These are phyloP conservation scores for Climacium dendroides DNA, from an alignment of 225 moss, liverwort and hornwort species.

Conservation along the genomic window DNA sequence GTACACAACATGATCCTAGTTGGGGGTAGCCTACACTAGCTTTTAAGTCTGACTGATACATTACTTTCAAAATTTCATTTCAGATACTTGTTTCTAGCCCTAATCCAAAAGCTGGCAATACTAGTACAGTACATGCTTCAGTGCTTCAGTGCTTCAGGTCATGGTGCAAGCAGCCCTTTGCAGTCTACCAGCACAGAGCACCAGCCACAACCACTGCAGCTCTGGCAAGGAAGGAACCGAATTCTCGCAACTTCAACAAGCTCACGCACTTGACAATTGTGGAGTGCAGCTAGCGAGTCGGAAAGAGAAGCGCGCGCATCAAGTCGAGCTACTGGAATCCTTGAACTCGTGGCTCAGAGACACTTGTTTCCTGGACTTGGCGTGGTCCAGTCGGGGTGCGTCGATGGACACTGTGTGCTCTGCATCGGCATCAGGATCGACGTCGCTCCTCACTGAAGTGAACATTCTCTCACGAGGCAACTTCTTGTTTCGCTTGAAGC, in stretches of 20 bases:
- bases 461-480: background rate
- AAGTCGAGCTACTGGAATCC: background rate
- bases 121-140: too few species aligned
- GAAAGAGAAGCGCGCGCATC: background rate
- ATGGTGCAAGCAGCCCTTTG: background rate
- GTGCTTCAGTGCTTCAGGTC: background rate
- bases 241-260: too few species aligned
- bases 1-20: background rate
- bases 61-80: background rate
- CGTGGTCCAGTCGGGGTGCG: background rate
- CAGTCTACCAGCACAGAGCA: background rate
- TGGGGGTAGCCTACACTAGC: too few species aligned
- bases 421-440: background rate
- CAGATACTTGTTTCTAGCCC: background rate
- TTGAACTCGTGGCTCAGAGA: background rate
- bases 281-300: background rate
- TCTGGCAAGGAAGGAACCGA: background rate
- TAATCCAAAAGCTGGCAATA: background rate
- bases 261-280: background rate
- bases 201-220: background rate
- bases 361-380: background rate
- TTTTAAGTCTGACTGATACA: background rate
- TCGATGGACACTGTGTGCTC: background rate
- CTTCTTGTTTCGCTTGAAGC: background rate
- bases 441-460: background rate